phyloP scores from a whole-genome alignment of 1,139 yeast species.

The Eremothecium sinecaudum region DNA sequence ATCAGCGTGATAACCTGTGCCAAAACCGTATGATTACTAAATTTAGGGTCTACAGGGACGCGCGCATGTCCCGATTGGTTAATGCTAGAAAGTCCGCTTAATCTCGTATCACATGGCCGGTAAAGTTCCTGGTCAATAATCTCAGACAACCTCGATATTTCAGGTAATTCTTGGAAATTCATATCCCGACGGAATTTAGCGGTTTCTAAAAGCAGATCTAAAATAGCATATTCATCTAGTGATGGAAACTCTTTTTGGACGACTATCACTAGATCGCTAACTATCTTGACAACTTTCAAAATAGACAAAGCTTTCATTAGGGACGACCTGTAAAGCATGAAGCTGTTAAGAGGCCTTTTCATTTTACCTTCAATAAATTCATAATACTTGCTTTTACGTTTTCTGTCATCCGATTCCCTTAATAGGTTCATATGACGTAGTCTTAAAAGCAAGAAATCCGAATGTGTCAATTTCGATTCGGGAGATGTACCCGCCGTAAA shows the following conservation, averaged over 20 bases:
- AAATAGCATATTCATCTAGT: constrained; percentile 6
- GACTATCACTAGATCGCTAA: constrained; percentile 15
- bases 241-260: constrained; percentile 6
- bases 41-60: constrained; percentile 11
- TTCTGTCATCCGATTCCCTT: constrained; percentile 13
- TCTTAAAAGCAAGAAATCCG: constrained; percentile 8
- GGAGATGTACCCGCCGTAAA: constrained; percentile 5
- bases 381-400: constrained; percentile 11
- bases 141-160: constrained; percentile 8
- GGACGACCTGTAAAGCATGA: constrained; percentile 40
- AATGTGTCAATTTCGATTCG: constrained; percentile 5
- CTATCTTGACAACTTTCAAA: constrained; percentile 32
- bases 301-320: constrained; percentile 38
- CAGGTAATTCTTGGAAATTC: not conserved
- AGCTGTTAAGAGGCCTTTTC: constrained; percentile 43
- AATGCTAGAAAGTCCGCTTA: not conserved
- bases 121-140: constrained; percentile 9
- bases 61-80: not conserved
- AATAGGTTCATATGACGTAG: constrained; percentile 10
- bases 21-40: constrained; percentile 10
- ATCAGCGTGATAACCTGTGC: constrained; percentile 38
- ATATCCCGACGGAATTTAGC: constrained; percentile 5
- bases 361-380: constrained; percentile 21
- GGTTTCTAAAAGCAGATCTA: constrained; percentile 7
- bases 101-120: not conserved